Evolutionary conservation across 1,139 yeast genomes (phyloP), one percentile per base, ranked within the genome.

Genomic region (Hansenula sp.): DNA sequence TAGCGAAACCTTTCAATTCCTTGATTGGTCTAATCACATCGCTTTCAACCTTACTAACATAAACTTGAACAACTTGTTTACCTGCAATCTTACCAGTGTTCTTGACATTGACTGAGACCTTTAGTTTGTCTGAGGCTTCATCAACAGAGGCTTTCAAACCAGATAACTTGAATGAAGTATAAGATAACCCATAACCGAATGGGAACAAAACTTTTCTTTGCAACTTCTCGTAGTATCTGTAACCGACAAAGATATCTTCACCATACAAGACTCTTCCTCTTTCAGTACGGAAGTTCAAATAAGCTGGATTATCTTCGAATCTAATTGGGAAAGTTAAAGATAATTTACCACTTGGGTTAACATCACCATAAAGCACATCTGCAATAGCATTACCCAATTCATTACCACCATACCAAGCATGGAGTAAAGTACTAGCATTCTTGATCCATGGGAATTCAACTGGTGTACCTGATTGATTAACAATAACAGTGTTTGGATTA

Each of bases 161-260:
- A 6, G 57, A 50, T 45, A 66, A 53, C 16, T 55, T 61, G 50
- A 75, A 79, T 1, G 62, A 47, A 9, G 83, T 70, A 58, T 78
- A 79, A 3, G 83, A 76, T 41, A 79, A 66, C n/a, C 85, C 85
- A 52, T 60, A 66, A 14, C 85, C 85, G 58, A 79, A 79, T 37
- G 83, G 79, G 64, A 71, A 78, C 32, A 73, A 66, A 17, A 73
- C 77, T 22, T 64, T 60, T 40, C 57, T 65, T 45, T 69, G 66
- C 26, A 66, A 45, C 54, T 70, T 72, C 54, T 79, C 84, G 54
- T 77, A 79, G 61, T 63, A 76, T 50, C 77, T 66, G 62, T 79
- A 77, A 19, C 85, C 85, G 44, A 79, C 73, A 56, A 69, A 78
- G 32, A 79, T 73, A 40, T 77, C 55, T 14, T 57, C 57, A 48